These are phyloP conservation scores for Poterioochromonas sp. DNA, from an alignment of 352 stramenopile genomes.

Conservation along the genomic window DNA sequence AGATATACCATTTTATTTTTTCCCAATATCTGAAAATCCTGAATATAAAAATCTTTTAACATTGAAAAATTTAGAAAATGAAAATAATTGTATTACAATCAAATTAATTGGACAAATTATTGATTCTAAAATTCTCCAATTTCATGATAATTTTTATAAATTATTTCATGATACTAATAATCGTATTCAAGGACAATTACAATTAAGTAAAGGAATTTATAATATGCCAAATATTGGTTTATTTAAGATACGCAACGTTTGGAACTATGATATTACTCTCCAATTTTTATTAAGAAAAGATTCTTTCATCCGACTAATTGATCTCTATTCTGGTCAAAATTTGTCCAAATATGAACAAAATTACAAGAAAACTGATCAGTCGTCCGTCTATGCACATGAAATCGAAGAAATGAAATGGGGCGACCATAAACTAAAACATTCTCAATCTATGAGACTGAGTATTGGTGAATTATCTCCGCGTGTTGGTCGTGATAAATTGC, in stretches of 20 bases:
- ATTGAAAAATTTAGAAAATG: not conserved
- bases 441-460: not conserved
- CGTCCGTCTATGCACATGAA: not conserved
- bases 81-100: not conserved
- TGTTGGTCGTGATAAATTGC: not conserved
- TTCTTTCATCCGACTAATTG: not conserved
- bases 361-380: not conserved
- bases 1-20: not conserved
- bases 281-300: not conserved
- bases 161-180: not conserved
- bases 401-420: not conserved
- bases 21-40: not conserved
- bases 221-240: not conserved
- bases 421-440: not conserved
- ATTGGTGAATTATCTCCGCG: not conserved
- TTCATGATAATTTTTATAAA: constrained; percentile 8
- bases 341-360: not conserved
- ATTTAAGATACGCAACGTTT: not conserved
- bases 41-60: not conserved
- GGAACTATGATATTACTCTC: not conserved
- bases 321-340: not conserved
- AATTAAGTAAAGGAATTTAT: not conserved
- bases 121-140: not conserved
- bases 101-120: not conserved
- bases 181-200: not conserved